Base-by-base conservation (phyloP, 768 basidiomycete species). In the Boletales sp. region DNA sequence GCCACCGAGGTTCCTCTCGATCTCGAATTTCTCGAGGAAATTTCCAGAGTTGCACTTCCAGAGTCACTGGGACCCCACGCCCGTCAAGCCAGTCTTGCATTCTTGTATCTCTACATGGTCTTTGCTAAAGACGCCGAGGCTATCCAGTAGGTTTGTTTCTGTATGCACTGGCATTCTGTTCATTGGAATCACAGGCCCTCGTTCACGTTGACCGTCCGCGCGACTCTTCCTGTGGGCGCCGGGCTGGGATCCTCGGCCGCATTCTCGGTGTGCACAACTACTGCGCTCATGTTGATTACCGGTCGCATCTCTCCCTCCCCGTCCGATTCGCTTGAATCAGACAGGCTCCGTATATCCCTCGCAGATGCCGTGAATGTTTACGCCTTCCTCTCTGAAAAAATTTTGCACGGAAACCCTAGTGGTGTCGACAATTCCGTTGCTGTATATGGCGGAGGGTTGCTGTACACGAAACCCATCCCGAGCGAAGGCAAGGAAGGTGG, bases 161-260 rank as follows among this genome's bases (percentile, higher is more conserved):
- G 43, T 40, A 59, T 52, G 50, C 42, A 51, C 46, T 58, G 51
- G 40, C 48, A 58, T 44, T 32, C 35, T 40, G 21, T 53, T 42
- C 13, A 35, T 49, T 37, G 15, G 49, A 1, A 5, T 31, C 11
- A 17, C 54, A 94, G 92, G 49, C 87, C 86, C 10, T 77, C 84
- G 0, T 81, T 93, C 67, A 83, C 86, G 56, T 87, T 95, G 65
- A 77, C 84, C 19, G 81, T 86, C 35, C 90, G 95, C 40, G 86
- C 92, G 31, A 90, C 91, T 19, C 79, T 98, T 6, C 97, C 97
- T 27, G 85, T 98, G 50, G 88, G 91, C 8, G 97, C 97, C 14
- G 97, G 97, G 40, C 84, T 98, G 43, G 97, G 97, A 19, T 98
- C 95, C 12, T 97, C 94, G 18, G 97, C 97, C 8, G 92, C 97